These are phyloP conservation scores for Mycena polygramma DNA, from an alignment of 768 basidiomycete genomes.

Conservation along the genomic window DNA sequence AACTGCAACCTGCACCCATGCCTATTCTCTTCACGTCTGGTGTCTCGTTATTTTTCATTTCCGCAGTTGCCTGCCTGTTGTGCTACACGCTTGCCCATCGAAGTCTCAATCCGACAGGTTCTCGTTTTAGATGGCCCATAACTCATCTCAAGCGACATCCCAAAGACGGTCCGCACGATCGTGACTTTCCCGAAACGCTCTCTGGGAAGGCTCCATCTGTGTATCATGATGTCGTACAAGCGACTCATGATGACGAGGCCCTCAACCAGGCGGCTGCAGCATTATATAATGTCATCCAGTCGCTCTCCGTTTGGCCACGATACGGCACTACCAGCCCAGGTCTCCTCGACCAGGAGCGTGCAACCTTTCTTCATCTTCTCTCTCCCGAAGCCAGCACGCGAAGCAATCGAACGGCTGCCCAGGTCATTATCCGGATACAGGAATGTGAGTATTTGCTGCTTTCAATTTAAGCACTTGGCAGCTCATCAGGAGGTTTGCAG, in stretches of 20 bases:
- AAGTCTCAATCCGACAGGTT: constrained; percentile 23
- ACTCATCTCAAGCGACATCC: neutral
- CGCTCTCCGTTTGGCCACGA: constrained; percentile 16
- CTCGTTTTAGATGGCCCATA: constrained; percentile 1
- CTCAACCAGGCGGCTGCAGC: constrained; percentile 37
- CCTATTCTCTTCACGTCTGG: constrained; percentile 29
- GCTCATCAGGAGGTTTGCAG: neutral
- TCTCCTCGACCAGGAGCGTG: constrained; percentile 24
- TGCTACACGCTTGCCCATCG: constrained; percentile 20
- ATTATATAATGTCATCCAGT: constrained; percentile 27
- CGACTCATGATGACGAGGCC: constrained; percentile 36
- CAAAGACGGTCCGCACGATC: neutral
- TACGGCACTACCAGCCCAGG: constrained; percentile 12
- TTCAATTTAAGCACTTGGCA: neutral
- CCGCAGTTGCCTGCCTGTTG: constrained; percentile 19
- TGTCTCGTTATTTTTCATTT: constrained; percentile 28
- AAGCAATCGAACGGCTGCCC: constrained; percentile 31
- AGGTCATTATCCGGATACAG: constrained; percentile 29
- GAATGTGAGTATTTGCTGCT: constrained; percentile 2
- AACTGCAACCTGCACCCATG: constrained; percentile 1
- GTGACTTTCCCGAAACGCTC: constrained; percentile 5
- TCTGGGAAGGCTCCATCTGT: constrained; percentile 15
- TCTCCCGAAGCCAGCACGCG: constrained; percentile 35
- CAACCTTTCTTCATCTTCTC: constrained; percentile 29
- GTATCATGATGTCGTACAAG: constrained; percentile 36